Percentiles rank a stretch among this genome's conserved stretches.
Conservation (phyloP, 2,329 filamentous ascomycete species). For the Trichoderma atrobrunneum region DNA sequence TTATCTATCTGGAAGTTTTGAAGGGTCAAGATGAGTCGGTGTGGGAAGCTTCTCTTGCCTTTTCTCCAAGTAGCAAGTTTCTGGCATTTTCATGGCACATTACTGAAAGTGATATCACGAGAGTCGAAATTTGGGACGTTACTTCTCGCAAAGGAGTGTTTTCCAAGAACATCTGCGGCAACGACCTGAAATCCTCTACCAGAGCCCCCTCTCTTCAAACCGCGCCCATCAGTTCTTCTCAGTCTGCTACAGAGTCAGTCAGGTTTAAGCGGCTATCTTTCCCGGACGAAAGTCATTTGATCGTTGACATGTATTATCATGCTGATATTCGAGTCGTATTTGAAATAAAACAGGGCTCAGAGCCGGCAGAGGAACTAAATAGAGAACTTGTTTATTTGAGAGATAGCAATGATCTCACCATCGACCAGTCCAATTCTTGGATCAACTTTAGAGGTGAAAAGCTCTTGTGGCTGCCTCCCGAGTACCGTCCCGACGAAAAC, state of each 20-base stretch:
- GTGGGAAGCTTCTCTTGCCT: not conserved
- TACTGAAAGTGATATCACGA: not conserved
- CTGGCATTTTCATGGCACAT: not conserved
- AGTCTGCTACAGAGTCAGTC: no score
- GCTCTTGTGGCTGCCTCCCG: not conserved
- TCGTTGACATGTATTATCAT: no score
- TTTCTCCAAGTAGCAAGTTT: not conserved
- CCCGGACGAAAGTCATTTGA: no score
- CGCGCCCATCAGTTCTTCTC: not conserved
- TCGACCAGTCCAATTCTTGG: not conserved
- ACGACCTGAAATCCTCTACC: not conserved
- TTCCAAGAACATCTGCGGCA: not conserved
- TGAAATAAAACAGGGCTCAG: no score
- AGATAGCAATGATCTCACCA: no score
- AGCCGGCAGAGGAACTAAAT: no score
- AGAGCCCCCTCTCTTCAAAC: not conserved
- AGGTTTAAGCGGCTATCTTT: no score
- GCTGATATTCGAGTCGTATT: no score
- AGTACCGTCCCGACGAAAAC: not conserved
- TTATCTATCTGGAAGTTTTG: not conserved
- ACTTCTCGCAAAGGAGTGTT: not conserved
- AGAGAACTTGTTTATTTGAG: no score
- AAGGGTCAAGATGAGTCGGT: no score
- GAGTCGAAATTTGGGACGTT: not conserved
- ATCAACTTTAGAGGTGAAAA: not conserved